Conservation (phyloP, 140 eudicot species). For the Senecio squalidus region DNA sequence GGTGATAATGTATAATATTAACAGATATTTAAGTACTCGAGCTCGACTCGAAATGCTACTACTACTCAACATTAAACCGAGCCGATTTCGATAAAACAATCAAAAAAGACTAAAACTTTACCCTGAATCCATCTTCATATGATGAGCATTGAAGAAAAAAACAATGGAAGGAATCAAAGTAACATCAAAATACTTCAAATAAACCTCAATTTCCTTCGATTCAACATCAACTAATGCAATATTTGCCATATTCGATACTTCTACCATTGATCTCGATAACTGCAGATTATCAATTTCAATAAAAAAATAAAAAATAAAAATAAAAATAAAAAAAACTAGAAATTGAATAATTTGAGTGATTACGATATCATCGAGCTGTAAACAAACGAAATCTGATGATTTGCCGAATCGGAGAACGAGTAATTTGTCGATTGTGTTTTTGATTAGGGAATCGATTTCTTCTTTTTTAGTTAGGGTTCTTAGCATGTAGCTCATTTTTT, state of each 20-base stretch:
- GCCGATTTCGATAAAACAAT: too few species aligned
- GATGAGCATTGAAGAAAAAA: constrained; percentile 97
- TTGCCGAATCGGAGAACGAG: constrained; percentile 93
- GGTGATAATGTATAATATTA: too few species aligned
- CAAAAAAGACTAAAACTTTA: too few species aligned
- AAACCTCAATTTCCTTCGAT: constrained; percentile 72
- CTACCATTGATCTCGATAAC: constrained; percentile 85
- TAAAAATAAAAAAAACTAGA: neutral
- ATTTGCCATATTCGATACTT: constrained; percentile 76
- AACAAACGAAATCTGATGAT: constrained; percentile 64
- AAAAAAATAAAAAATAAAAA: neutral
- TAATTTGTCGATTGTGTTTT: constrained; percentile 83
- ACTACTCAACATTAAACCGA: too few species aligned
- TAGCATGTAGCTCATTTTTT: constrained; percentile 45
- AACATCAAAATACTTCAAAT: constrained; percentile 82
- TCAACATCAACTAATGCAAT: constrained; percentile 82
- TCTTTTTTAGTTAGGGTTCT: constrained; percentile 53
- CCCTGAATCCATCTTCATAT: constrained; percentile 99
- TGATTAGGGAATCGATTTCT: constrained; percentile 61
- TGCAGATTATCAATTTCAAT: constrained; percentile 22
- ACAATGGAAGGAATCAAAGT: constrained; percentile 77
- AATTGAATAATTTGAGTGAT: neutral
- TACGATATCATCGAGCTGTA: constrained; percentile 88
- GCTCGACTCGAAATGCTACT: too few species aligned
- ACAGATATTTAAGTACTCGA: too few species aligned